Percentiles rank a stretch among this genome's conserved stretches.
Conservation (phyloP, 2,329 filamentous ascomycete species). For the Microascus cirrosus region DNA sequence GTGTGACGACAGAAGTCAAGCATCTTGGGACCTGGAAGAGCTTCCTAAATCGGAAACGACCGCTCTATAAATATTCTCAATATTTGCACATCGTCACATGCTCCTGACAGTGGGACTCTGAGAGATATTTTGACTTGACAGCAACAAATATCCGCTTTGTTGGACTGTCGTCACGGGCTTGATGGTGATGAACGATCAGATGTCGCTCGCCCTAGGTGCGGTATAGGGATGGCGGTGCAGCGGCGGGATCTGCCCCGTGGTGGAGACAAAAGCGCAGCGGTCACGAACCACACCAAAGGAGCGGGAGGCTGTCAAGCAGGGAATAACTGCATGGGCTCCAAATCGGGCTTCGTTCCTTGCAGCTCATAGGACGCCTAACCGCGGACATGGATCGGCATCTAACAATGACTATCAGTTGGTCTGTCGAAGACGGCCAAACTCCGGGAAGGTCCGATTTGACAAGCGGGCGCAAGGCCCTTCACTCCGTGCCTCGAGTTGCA, state of each 20-base stretch:
- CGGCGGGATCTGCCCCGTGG: neutral
- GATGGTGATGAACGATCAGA: neutral
- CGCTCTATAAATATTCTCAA: neutral
- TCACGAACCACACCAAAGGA: neutral
- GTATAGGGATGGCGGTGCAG: neutral
- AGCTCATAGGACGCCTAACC: neutral
- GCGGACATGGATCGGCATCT: neutral
- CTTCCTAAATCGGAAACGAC: neutral
- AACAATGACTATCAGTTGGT: neutral
- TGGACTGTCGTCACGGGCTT: neutral
- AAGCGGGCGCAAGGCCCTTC: too few relatives aligned
- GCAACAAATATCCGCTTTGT: neutral
- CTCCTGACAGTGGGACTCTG: neutral
- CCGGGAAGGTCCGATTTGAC: neutral
- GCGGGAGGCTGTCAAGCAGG: neutral
- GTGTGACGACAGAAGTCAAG: neutral
- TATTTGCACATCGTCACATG: neutral
- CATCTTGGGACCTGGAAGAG: neutral
- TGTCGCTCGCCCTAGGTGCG: neutral
- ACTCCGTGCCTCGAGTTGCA: too few relatives aligned
- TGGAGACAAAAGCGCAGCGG: neutral
- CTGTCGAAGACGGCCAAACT: neutral
- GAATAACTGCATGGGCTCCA: neutral
- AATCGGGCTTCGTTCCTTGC: neutral
- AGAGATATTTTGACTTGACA: neutral